phyloP scores from a whole-genome alignment of 305 asterid genomes.

The Fraxinus paxiana region DNA sequence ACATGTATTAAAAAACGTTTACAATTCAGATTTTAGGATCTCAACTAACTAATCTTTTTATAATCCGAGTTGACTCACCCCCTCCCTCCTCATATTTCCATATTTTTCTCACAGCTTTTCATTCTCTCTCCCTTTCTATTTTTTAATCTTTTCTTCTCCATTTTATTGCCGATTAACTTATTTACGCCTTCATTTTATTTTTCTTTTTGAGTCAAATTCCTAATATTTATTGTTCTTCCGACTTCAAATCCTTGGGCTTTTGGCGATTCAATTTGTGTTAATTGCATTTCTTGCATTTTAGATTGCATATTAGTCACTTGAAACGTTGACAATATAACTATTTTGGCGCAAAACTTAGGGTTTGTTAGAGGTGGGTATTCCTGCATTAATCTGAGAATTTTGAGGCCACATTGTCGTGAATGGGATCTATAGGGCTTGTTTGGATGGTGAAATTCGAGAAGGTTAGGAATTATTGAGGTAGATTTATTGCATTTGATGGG shows the following conservation, averaged over 20 bases:
- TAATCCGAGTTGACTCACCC: neutral
- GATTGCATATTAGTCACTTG: conserved; percentile 10
- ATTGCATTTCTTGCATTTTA: neutral
- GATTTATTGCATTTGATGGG: conserved; percentile 51
- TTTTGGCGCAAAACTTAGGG: conserved; percentile 15
- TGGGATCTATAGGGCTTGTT: conserved; percentile 30
- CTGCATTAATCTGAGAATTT: conserved; percentile 15
- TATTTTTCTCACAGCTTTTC: neutral
- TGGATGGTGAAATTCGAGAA: conserved; percentile 31
- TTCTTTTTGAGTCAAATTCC: neutral
- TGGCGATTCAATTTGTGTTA: neutral
- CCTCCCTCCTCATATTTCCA: neutral
- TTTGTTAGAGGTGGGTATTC: conserved; percentile 6
- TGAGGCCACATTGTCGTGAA: conserved; percentile 21
- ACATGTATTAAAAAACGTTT: neutral
- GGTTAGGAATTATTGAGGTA: conserved; percentile 20
- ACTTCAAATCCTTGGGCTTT: conserved; percentile 1
- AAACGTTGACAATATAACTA: conserved; percentile 1
- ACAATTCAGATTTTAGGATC: neutral
- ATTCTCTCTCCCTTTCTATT: neutral
- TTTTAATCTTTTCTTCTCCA: neutral
- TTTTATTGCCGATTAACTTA: neutral
- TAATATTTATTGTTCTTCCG: neutral
- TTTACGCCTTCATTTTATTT: neutral
- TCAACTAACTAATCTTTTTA: neutral